Evolutionary conservation across 164 flowering plant genomes (phyloP), one percentile per base, ranked within the genome.

Genomic region (Dillenia suffruticosa): DNA sequence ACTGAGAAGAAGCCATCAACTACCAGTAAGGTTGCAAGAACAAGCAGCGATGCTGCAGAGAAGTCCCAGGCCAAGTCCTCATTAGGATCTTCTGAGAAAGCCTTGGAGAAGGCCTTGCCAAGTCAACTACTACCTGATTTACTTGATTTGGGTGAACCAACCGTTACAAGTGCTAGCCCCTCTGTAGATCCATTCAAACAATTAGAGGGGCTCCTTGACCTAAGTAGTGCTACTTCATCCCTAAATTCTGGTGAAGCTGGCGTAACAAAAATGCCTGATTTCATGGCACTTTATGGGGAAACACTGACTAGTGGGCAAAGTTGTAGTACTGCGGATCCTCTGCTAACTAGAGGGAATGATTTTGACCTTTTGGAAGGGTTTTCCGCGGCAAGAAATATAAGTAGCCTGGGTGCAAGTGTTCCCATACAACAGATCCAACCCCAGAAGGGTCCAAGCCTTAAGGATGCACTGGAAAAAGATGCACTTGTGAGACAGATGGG

Each of bases 401-500:
- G 67, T 50, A 63, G 51, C 46, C 61, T 63, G 17, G 78, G 62
- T 57, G 85, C 66, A 58, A 61, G 32, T 48, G 51, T 72, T 16
- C 73, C 26, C 15, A 49, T 61, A 10, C 63, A 56, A 0, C 40
- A 58, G 5, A 2, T 76, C 43, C 75, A 76, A 57, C 13, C 58
- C 13, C 75, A 69, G 57, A 94, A 89, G 73, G 97, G 97, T 2
- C 93, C 96, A 56, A 85, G 80, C 62, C 61, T 61, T 15, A 82
- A 77, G 72, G 84, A 85, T 63, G 73, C 92, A 19, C 63, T 95
- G 66, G 84, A 85, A 56, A 95, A 81, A 65, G 97, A 95, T 80
- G 90, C 97, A 17, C 81, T 82, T 26, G 92, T 90, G 44, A 86
- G 99, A 71, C 97, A 92, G 71, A 74, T 89, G 82, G 99, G 99